Base-by-base conservation (phyloP, 331 rosid genomes). In the Rhamnella rubrinervis region DNA sequence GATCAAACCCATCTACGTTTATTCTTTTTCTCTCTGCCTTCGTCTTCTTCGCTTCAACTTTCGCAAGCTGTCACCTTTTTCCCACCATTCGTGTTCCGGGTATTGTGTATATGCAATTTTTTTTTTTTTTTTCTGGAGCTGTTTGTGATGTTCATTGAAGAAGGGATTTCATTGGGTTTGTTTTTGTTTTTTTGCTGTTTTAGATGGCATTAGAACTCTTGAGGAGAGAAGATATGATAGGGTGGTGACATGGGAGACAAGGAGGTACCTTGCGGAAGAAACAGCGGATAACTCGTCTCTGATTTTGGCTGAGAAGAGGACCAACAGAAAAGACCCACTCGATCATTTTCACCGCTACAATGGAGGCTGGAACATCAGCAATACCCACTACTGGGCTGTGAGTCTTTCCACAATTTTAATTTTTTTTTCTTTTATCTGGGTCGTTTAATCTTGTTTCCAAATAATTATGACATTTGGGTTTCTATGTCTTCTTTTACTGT, bases 331-430 rank as follows among this genome's bases (percentile, higher is more conserved):
- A 68, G 93, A 90, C 81, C 74, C 89, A 44, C 75, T 81, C 41
- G 41, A 86, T 51, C 20, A 61, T 61, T 88, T 79, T 21, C 39
- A 73, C 8, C 81, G 28, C 60, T 93, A 93, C 85, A 74, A 64
- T 37, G 92, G 92, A 18, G 98, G 96, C 47, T 93, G 97, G 97
- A 88, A 93, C 77, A 84, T 93, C 71, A 85, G 71, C 68, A 65
- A 82, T 47, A 7, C 37, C 20, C 87, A 83, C 70, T 83, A 83
- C 58, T 80, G 82, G 82, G 76, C 85, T 66, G 87, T 80, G 73
- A 83, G 85, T 80, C 55, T 21, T 41, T 65, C 17, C 47, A 50
- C 6, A 15, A 50, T 19, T 19, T 44, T 8, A 12, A 0, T 49
- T 39, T 53, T 4, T 20, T 16, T 25, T 26, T 0, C 1, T 58